Evolutionary conservation across 2,329 filamentous ascomycete genomes (phyloP).

Genomic region (Atkinsonella texensis): DNA sequence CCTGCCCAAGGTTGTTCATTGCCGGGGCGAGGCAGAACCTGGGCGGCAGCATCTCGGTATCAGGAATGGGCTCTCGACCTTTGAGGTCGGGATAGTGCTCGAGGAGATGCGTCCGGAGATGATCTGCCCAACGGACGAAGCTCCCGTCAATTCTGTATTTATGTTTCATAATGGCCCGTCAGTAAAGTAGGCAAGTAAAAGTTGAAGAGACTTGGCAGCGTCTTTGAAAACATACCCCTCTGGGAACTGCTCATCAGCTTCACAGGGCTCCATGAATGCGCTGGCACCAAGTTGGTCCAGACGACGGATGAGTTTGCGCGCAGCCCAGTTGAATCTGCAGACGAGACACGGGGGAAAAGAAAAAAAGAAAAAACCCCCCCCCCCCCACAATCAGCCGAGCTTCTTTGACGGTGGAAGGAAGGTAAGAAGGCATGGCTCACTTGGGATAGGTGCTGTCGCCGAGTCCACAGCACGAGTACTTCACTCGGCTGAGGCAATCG

Average conservation of each 20-base stretch:
- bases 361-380: too few relatives aligned
- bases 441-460: constrained; percentile 93
- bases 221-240: constrained; percentile 54
- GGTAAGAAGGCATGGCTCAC: constrained; percentile 31
- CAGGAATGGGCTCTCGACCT: constrained; percentile 57
- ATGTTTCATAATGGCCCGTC: neutral
- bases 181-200: neutral
- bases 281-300: constrained; percentile 72
- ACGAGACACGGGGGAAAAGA: neutral
- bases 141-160: constrained; percentile 60
- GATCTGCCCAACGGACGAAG: constrained; percentile 65
- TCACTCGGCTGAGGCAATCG: constrained; percentile 53
- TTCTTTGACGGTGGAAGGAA: neutral
- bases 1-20: constrained; percentile 6
- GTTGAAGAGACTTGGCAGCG: neutral
- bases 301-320: constrained; percentile 75
- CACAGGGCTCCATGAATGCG: constrained; percentile 64
- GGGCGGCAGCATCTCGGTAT: constrained; percentile 61
- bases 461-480: constrained; percentile 78
- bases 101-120: constrained; percentile 54
- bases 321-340: constrained; percentile 76
- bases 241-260: constrained; percentile 86
- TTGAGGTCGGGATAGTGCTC: constrained; percentile 56
- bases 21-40: constrained; percentile 39
- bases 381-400: too few relatives aligned